Conservation (phyloP, 108 stramenopile species). For the Skeletonema costatum region DNA sequence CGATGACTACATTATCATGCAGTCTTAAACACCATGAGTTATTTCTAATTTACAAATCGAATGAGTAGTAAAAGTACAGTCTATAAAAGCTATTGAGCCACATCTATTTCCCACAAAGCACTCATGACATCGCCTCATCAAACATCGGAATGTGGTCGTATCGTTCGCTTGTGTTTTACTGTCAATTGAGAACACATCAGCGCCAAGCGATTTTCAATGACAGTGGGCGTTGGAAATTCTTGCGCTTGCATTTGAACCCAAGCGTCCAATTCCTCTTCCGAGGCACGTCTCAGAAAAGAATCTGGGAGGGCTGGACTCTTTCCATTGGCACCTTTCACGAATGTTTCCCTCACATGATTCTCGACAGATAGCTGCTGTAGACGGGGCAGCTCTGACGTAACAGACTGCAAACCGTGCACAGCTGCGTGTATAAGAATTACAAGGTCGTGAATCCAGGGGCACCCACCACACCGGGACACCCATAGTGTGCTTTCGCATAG, state of each 20-base stretch:
- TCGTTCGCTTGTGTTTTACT: slow-evolving; percentile 39
- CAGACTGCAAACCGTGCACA: slow-evolving; percentile 60
- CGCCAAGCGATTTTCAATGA: slow-evolving; percentile 73
- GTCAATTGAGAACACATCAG: slow-evolving; percentile 62
- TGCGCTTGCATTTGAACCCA: slow-evolving; percentile 67
- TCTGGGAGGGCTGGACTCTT: slow-evolving; percentile 27
- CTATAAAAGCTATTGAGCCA: too few relatives aligned
- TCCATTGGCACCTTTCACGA: slow-evolving; percentile 39
- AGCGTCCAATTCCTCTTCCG: slow-evolving; percentile 45
- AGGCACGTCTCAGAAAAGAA: slow-evolving; percentile 20
- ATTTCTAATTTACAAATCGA: not conserved
- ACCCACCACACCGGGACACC: slow-evolving; percentile 89
- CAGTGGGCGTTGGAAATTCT: slow-evolving; percentile 60
- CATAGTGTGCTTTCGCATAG: slow-evolving; percentile 51
- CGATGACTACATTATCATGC: too few relatives aligned
- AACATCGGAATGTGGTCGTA: slow-evolving; percentile 85
- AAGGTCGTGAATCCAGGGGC: slow-evolving; percentile 82
- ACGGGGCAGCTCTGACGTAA: slow-evolving; percentile 31
- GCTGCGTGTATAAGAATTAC: slow-evolving; percentile 69
- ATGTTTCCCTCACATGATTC: slow-evolving; percentile 55
- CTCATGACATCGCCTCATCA: slow-evolving; percentile 59
- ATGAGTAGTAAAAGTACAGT: not conserved
- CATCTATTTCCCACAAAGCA: not conserved
- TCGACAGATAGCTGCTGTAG: slow-evolving; percentile 27
- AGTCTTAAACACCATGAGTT: too few relatives aligned